Evolutionary conservation across 805 yeast species (phyloP).

Genomic region (Wickerhamiella azyma): DNA sequence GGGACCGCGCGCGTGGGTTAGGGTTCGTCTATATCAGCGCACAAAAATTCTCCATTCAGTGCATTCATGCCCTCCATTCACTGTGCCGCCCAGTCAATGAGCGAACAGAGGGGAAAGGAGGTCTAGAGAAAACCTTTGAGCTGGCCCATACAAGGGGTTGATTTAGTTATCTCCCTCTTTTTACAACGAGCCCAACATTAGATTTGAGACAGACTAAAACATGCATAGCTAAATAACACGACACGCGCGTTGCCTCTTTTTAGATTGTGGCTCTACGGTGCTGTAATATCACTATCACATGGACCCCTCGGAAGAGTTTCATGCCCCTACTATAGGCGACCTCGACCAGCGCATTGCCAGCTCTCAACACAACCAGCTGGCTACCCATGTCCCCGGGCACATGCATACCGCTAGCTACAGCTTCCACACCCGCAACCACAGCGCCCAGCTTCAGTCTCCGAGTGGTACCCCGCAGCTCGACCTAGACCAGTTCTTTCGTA

Average conservation of each 20-base stretch:
- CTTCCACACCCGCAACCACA: constrained; percentile 3
- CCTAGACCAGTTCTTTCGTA: background rate
- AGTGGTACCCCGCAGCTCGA: background rate
- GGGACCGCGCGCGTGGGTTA: background rate
- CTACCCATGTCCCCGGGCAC: background rate
- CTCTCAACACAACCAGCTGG: background rate
- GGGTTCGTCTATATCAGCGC: constrained; percentile 3
- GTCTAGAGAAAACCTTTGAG: constrained; percentile 1
- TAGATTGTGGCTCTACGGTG: background rate
- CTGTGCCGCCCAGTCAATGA: constrained; percentile 6
- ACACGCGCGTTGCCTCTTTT: background rate
- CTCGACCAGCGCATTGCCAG: background rate
- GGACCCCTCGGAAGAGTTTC: background rate
- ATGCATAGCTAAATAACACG: background rate
- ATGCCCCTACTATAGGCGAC: background rate
- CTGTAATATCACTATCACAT: background rate
- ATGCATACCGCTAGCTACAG: constrained; percentile 3
- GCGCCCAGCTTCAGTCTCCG: constrained; percentile 2
- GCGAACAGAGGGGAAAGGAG: constrained; percentile 8
- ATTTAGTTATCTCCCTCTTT: background rate
- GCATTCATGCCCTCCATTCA: constrained; percentile 7
- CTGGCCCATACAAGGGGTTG: constrained; percentile 2
- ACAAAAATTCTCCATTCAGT: background rate
- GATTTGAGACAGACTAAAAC: background rate
- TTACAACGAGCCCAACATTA: background rate